Percentiles rank a stretch among this genome's conserved stretches.
phyloP scores from a whole-genome alignment of 2,329 filamentous ascomycete species.

The Aureobasidium sp. region DNA sequence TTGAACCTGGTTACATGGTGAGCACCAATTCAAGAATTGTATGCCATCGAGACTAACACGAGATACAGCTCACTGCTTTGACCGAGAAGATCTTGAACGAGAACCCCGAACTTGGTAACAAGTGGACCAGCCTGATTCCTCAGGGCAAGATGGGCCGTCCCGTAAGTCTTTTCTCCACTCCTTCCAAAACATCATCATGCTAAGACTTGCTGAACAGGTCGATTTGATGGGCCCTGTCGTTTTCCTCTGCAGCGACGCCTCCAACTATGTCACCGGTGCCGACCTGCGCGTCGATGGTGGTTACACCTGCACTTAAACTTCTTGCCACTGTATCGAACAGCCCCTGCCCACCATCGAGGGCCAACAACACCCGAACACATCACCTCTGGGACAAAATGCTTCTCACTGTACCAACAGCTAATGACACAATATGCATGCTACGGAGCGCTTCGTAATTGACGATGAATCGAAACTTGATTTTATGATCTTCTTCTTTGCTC shows the following conservation, averaged over 20 bases:
- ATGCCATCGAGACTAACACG: constrained; percentile 11
- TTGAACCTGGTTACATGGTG: constrained; percentile 92
- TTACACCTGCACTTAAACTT: constrained; percentile 32
- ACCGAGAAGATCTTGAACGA: constrained; percentile 92
- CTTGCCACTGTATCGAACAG: background rate
- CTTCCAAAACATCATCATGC: background rate
- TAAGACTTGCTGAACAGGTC: constrained; percentile 36
- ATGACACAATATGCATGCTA: constrained; percentile 8
- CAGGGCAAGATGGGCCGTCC: constrained; percentile 90
- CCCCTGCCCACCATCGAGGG: background rate
- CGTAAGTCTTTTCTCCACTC: background rate
- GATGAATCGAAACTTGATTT: constrained; percentile 1
- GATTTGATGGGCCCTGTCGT: constrained; percentile 91
- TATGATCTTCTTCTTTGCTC: background rate
- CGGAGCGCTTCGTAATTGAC: constrained; percentile 4
- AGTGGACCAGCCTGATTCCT: constrained; percentile 90
- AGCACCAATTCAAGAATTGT: constrained; percentile 48
- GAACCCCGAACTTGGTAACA: constrained; percentile 78
- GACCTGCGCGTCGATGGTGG: constrained; percentile 39
- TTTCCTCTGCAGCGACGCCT: constrained; percentile 75
- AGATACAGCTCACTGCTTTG: constrained; percentile 38
- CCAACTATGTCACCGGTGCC: constrained; percentile 58
- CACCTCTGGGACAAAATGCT: background rate
- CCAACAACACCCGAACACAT: background rate
- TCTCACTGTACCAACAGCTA: constrained; percentile 10